phyloP scores from a whole-genome alignment of 768 basidiomycete genomes.

The Exidia glandulosa region DNA sequence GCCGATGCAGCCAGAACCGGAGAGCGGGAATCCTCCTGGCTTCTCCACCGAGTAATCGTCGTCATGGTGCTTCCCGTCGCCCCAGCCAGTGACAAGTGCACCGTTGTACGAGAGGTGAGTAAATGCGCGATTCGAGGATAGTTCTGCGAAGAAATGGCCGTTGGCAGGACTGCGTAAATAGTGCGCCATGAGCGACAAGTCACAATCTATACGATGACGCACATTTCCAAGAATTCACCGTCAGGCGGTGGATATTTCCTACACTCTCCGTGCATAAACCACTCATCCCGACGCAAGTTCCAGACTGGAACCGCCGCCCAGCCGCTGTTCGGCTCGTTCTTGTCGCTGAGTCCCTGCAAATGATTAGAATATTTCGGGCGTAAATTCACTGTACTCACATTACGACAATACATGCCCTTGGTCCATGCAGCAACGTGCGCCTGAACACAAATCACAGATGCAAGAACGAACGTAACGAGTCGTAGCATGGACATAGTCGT shows the following conservation, averaged over 20 bases:
- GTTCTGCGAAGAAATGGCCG: not conserved
- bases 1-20: not conserved
- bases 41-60: not conserved
- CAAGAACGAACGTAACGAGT: not conserved
- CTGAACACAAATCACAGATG: not conserved
- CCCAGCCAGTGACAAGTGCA: not conserved
- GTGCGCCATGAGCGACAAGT: not conserved
- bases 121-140: not conserved
- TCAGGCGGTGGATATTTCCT: not conserved
- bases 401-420: conserved; percentile 2
- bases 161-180: not conserved
- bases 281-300: not conserved
- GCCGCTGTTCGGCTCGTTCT: not conserved
- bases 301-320: not conserved
- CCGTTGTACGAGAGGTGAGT: conserved; percentile 1
- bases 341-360: not conserved
- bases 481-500: not conserved
- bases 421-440: conserved; percentile 1
- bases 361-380: not conserved
- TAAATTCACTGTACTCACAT: not conserved
- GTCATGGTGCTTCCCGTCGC: not conserved
- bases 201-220: not conserved
- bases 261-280: not conserved
- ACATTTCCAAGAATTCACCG: not conserved
- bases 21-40: not conserved